Evolutionary conservation across 78 protist species (phyloP).

Genomic region (Dictyostelium capitatum): DNA sequence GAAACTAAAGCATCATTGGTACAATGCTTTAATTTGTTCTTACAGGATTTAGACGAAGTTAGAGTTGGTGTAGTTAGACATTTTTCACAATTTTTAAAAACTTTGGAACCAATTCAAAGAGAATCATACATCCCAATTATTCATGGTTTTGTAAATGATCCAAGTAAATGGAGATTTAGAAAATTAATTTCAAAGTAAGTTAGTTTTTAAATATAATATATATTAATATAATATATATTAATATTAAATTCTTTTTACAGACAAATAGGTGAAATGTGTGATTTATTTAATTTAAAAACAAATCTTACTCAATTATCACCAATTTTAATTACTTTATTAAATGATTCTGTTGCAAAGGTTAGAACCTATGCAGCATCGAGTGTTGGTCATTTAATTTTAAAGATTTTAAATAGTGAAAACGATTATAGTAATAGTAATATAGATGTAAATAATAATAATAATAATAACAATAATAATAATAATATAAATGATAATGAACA

Average conservation of each 20-base stretch:
- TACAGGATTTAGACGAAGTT: slow-evolving; percentile 88
- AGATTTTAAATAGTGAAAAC: slow-evolving; percentile 32
- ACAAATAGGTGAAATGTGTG: slow-evolving; percentile 66
- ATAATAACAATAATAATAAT: background rate
- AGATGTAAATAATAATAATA: background rate
- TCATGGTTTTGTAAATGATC: slow-evolving; percentile 31
- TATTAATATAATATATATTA: background rate
- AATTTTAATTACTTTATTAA: slow-evolving; percentile 35
- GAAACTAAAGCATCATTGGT: slow-evolving; percentile 59
- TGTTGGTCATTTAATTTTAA: slow-evolving; percentile 50
- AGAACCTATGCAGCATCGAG: slow-evolving; percentile 70
- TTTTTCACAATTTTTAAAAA: slow-evolving; percentile 53
- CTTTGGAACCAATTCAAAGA: slow-evolving; percentile 34
- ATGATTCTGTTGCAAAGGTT: slow-evolving; percentile 64
- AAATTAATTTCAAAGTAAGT: slow-evolving; percentile 65
- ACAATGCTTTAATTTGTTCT: slow-evolving; percentile 62
- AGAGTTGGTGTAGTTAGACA: slow-evolving; percentile 79
- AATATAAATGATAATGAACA: background rate
- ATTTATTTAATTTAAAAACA: slow-evolving; percentile 40
- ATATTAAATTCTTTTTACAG: slow-evolving; percentile 10
- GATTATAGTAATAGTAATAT: background rate
- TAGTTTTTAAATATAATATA: too few species aligned
- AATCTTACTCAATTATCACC: slow-evolving; percentile 45
- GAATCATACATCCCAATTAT: slow-evolving; percentile 44
- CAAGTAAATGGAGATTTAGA: slow-evolving; percentile 85